Evolutionary conservation across 495 filamentous ascomycete species (phyloP), one percentile per base, ranked within the genome.

Genomic region (Wilcoxina mikolae): DNA sequence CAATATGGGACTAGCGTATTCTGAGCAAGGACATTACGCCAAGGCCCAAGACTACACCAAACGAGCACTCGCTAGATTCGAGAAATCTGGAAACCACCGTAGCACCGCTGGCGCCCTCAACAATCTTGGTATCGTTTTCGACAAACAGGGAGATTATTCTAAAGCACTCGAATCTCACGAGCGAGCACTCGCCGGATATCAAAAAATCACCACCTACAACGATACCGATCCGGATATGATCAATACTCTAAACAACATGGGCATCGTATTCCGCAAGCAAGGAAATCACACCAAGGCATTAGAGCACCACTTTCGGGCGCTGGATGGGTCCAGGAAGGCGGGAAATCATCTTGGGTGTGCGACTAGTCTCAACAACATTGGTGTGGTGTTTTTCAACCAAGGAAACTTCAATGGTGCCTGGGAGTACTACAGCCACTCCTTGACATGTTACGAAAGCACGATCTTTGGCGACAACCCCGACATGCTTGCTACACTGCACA

Each of bases 271-370:
- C 11, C 11, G 23, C 2, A 53, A 58, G 27, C 53, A 68, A 44
- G 54, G 56, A 0, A 25, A 56, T 11, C 49, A 56, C 38, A 53
- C 58, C 20, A 46, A 42, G 38, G 65, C 65, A 9, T 28, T 52
- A 12, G 31, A 63, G 35, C 55, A 54, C 42, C 48, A 55, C 50
- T 27, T 27, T 3, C 59, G 53, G 33, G 41, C 59, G 3, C 49
- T 65, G 23, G 23, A 35, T 7, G 54, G 57, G 4, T 22, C 24
- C 26, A n/a, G 31, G 39, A 12, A 42, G 11, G 11, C 33, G 49
- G 12, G 44, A 39, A 12, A 55, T 28, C 15, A 42, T 33, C 11
- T 33, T 38, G 22, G 31, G 4, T 22, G 29, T 55, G 41, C 35
- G 27, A 20, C 11, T n/a, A 23, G 15, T 50, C 17, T 47, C 22